Evolutionary conservation across 768 basidiomycete species (phyloP).

Genomic region (Lactifluus echinatus): DNA sequence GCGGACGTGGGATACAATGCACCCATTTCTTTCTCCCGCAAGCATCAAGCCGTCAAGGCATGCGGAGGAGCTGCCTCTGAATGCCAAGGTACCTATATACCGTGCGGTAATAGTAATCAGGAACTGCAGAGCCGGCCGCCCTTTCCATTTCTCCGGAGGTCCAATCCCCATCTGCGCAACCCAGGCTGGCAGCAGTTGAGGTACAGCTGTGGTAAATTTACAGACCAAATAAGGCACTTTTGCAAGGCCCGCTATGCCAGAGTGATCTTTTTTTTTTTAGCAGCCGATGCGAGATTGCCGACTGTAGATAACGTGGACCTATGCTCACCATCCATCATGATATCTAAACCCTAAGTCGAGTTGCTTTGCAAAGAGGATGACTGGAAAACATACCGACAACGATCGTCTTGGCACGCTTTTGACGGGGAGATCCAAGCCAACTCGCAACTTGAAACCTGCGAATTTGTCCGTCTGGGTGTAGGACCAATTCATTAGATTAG

Average conservation of each 20-base stretch:
- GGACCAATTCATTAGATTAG: not conserved
- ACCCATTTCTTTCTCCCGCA: not conserved
- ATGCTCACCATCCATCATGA: not conserved
- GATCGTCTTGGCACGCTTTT: not conserved
- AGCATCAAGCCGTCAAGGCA: not conserved
- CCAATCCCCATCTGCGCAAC: not conserved
- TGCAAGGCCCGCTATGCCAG: not conserved
- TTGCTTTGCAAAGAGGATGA: not conserved
- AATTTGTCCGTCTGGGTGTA: not conserved
- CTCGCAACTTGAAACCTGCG: not conserved
- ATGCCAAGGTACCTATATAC: not conserved
- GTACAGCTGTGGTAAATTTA: slow-evolving; percentile 2
- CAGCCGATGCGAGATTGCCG: not conserved
- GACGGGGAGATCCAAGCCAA: not conserved
- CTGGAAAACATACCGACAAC: not conserved
- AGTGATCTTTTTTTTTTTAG: not conserved
- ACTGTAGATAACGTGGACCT: not conserved
- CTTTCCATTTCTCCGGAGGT: not conserved
- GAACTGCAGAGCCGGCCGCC: not conserved
- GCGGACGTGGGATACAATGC: not conserved
- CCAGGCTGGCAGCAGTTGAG: not conserved
- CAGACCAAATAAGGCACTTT: not conserved
- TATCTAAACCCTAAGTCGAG: not conserved
- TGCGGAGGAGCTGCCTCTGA: not conserved
- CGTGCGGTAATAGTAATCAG: not conserved